phyloP scores from a whole-genome alignment of 192 early-diverging fungal genomes.

The Phycomyces blakesleeanus region DNA sequence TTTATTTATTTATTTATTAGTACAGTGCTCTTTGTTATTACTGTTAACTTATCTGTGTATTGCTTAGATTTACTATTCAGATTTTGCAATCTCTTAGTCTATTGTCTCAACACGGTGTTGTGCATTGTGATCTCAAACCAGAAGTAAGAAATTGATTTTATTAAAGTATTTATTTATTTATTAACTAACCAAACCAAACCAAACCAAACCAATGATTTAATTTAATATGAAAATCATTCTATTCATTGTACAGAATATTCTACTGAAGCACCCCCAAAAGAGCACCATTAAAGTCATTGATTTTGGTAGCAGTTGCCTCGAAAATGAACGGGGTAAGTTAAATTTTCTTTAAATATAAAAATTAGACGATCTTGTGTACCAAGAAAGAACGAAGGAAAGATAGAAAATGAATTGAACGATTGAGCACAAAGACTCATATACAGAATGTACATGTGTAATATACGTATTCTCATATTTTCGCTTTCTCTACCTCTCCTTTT shows the following conservation, averaged over 20 bases:
- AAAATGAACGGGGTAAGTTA: constrained; percentile 59
- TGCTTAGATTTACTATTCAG: constrained; percentile 69
- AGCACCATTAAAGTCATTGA: constrained; percentile 96
- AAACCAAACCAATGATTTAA: constrained; percentile 1
- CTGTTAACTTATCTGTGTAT: not conserved
- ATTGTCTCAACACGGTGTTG: constrained; percentile 68
- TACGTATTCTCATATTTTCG: too few relatives aligned
- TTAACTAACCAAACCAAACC: too few relatives aligned
- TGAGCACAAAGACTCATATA: too few relatives aligned
- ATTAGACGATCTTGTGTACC: too few relatives aligned
- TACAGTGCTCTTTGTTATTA: not conserved
- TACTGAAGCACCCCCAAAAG: constrained; percentile 69
- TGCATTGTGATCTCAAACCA: constrained; percentile 97
- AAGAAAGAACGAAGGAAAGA: too few relatives aligned
- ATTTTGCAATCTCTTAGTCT: constrained; percentile 79
- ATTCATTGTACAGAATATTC: constrained; percentile 60
- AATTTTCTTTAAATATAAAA: not conserved
- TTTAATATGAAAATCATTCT: constrained; percentile 9
- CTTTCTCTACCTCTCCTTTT: too few relatives aligned
- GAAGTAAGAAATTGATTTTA: constrained; percentile 57
- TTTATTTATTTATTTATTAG: too few relatives aligned
- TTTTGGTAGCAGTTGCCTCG: constrained; percentile 93
- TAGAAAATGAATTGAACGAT: too few relatives aligned
- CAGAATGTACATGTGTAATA: too few relatives aligned
- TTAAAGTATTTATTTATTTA: too few relatives aligned